Conservation (phyloP, 108 stramenopile genomes). For the Nitzschia sp. region DNA sequence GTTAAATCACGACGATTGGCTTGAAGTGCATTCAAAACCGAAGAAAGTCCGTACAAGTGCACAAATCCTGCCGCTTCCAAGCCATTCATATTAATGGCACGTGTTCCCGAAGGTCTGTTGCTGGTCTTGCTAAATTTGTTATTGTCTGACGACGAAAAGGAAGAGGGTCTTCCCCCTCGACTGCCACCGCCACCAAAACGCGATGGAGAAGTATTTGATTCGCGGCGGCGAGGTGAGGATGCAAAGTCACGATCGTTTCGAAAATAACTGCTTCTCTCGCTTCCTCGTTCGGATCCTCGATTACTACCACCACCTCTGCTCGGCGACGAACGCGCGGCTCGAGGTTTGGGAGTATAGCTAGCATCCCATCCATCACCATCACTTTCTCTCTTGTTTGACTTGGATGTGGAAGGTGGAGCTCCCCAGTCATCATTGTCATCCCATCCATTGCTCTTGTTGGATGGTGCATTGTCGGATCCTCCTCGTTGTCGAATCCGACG, state of each 20-base stretch:
- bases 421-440: constrained; percentile 7
- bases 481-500: constrained; percentile 20
- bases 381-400: not conserved
- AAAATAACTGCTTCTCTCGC: too few relatives aligned
- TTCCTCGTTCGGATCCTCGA: too few relatives aligned
- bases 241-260: too few relatives aligned
- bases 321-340: not conserved
- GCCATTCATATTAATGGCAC: constrained; percentile 71
- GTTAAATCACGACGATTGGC: constrained; percentile 64
- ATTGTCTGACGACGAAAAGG: too few relatives aligned
- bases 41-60: constrained; percentile 83
- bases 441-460: not conserved
- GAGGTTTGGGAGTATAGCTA: not conserved
- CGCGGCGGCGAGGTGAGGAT: too few relatives aligned
- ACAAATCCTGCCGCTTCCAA: constrained; percentile 79
- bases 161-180: too few relatives aligned
- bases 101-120: constrained; percentile 17
- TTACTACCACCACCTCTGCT: too few relatives aligned
- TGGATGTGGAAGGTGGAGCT: not conserved
- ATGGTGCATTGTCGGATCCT: not conserved
- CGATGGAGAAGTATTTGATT: too few relatives aligned
- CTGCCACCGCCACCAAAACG: too few relatives aligned
- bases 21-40: constrained; percentile 78
- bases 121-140: too few relatives aligned
- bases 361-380: constrained; percentile 27